A percentile compares a stretch with the other conserved stretches of the same genome.
Evolutionary conservation across 2,329 filamentous ascomycete species (phyloP).

Genomic region (Arthrobotrys conoides): DNA sequence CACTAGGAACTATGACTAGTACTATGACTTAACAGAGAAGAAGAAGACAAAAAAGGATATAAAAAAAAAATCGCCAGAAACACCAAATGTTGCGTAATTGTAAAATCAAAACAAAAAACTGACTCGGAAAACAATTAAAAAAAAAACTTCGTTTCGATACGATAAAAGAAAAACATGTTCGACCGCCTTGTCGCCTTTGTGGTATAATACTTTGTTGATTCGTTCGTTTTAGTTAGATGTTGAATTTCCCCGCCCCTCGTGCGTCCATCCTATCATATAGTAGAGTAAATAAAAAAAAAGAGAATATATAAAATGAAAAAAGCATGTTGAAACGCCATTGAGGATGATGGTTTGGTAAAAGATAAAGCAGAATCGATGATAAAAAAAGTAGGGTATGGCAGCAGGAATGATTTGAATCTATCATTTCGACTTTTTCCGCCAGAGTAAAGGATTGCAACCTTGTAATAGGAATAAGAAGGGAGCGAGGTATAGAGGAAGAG

Average conservation of each 20-base stretch:
- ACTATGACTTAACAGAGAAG: neutral
- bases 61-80: constrained; percentile 21
- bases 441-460: constrained; percentile 1
- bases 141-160: neutral
- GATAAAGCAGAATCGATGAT: constrained; percentile 3
- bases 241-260: neutral
- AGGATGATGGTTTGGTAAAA: constrained; percentile 26
- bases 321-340: constrained; percentile 54
- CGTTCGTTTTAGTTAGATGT: neutral
- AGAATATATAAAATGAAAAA: constrained; percentile 14
- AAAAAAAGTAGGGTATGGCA: neutral
- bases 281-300: neutral
- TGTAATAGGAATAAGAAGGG: neutral
- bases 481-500: constrained; percentile 7
- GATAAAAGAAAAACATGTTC: neutral
- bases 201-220: neutral
- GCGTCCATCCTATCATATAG: neutral
- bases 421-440: constrained; percentile 35
- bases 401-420: constrained; percentile 29
- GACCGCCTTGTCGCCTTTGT: too few species aligned
- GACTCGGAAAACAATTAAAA: neutral
- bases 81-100: constrained; percentile 7
- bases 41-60: neutral
- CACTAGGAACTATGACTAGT: constrained; percentile 20
- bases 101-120: neutral